A percentile compares a stretch with the other conserved stretches of the same genome.
Evolutionary conservation across 2,329 filamentous ascomycete species (phyloP).

Genomic region (Talaromyces piceae): DNA sequence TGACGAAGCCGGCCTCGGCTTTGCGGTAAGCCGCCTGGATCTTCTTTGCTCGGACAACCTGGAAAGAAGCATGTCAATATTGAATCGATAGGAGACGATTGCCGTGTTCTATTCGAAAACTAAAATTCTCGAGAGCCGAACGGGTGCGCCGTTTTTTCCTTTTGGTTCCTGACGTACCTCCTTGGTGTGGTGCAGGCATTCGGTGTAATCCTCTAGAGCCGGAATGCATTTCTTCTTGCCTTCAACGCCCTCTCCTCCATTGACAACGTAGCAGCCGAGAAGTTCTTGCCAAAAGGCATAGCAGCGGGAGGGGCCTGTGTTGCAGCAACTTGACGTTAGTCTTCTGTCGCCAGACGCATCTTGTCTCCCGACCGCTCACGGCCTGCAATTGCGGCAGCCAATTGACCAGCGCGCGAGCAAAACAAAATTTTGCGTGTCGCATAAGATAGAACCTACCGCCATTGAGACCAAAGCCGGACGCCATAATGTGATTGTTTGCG

Average conservation of each 20-base stretch:
- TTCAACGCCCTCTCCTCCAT: constrained; percentile 70
- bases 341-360: constrained; percentile 6
- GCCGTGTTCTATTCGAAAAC: too few relatives aligned
- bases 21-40: constrained; percentile 82
- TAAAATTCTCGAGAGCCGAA: too few relatives aligned
- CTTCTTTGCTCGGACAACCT: constrained; percentile 71
- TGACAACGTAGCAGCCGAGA: constrained; percentile 95
- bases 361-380: not conserved
- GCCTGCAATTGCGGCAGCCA: constrained; percentile 4
- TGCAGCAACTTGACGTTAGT: constrained; percentile 19
- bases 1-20: constrained; percentile 63
- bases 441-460: constrained; percentile 37
- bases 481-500: constrained; percentile 31
- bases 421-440: constrained; percentile 5
- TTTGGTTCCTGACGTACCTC: constrained; percentile 57
- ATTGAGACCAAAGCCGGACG: constrained; percentile 48
- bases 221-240: constrained; percentile 84
- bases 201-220: constrained; percentile 92
- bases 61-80: too few relatives aligned
- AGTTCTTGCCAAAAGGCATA: constrained; percentile 99
- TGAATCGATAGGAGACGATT: too few relatives aligned
- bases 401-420: constrained; percentile 9
- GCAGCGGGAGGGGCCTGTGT: constrained; percentile 66
- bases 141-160: not conserved
- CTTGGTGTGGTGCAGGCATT: constrained; percentile 98